Evolutionary conservation across 768 basidiomycete genomes (phyloP), one percentile per base, ranked within the genome.

Genomic region (Tulasnella sp.): DNA sequence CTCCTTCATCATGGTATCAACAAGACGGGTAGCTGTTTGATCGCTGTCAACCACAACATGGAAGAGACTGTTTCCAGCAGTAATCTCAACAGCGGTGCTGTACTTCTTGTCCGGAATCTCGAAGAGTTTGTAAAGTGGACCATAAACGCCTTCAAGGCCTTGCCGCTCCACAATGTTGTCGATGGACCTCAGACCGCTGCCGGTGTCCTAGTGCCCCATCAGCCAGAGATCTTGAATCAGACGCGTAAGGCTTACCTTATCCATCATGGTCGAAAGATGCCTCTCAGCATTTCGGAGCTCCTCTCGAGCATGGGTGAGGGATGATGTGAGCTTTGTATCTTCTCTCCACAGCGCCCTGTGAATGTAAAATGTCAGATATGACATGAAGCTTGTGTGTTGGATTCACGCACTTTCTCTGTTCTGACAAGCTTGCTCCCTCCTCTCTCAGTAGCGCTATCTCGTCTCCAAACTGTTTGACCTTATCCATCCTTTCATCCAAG

Each of bases 41-140:
- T 98, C 95, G n/a, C 75, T 85, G 63, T 99, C 93, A 54, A 98
- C 93, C 1, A 98, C 93, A 34, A 98, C 83, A 59, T 99, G 93
- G 70, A 96, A 99, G 24, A 99, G 68, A 61, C 93, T 92, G 64
- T 88, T 96, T 0, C 93, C 92, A 0, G 91, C 95, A 0, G 93
- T 98, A 31, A 91, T 74, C 63, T 99, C 95, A 4, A 96, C 77
- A 1, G 95, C 88, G 3, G 77, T 89, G 62, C 87, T 91, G 69
- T 87, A 98, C 57, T 81, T 87, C 35, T 75, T 66, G 58, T 96
- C 92, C 0, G 80, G 75, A 53, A 93, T 80, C 58, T 92, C 86
- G 61, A 95, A 93, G 3, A 98, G 77, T 45, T 87, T 81, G 63
- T 96, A 99, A 5, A 99, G 66, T 0, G 95, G 91, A 0, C 95